Evolutionary conservation across 2,329 filamentous ascomycete species (phyloP), one percentile per base, ranked within the genome.

Genomic region (Penicillium verrucosum): DNA sequence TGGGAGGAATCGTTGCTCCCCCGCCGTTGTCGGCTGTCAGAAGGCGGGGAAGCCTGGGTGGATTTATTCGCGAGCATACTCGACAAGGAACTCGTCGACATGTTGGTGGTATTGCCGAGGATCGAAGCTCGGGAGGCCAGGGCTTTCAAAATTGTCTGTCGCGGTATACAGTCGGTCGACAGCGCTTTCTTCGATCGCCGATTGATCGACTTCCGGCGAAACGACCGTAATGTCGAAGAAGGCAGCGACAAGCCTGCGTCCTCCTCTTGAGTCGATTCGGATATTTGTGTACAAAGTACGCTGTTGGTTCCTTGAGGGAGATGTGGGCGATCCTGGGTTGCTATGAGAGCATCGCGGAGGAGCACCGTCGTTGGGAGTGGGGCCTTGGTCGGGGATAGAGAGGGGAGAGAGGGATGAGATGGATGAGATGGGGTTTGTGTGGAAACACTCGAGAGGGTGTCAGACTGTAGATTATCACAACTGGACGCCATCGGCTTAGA

Each of bases 71-170:
- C 82, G 51, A 87, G 73, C 76, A 90, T 82, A 57, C 81, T 79
- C 60, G 89, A 75, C 29, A 85, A 85, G 23, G 88, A 52, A 47
- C 57, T 81, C 47, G 85, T 80, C 70, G 87, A 82, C 51, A 86
- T 65, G 65, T 82, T 81, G 38, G 60, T 42, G 29, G 54, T 70
- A 65, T 80, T 82, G 68, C 82, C 82, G 56, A 81, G 78, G 42
- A 84, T 80, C 14, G 77, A 76, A 18, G 78, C 73, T 37, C 78
- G 75, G 25, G 89, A 92, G 54, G 88, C 88, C 63, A 93, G 77
- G 6, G 89, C 89, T 77, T 94, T 92, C 78, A 92, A 85, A 68
- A 92, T 86, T 54, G 90, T 93, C 75, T 93, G 90, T 61, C 86
- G 85, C 12, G 90, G 89, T 63, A 92, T 80, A 46, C 81, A 81